Conservation (phyloP, 306 rosid genomes). For the Quercus dentata region DNA sequence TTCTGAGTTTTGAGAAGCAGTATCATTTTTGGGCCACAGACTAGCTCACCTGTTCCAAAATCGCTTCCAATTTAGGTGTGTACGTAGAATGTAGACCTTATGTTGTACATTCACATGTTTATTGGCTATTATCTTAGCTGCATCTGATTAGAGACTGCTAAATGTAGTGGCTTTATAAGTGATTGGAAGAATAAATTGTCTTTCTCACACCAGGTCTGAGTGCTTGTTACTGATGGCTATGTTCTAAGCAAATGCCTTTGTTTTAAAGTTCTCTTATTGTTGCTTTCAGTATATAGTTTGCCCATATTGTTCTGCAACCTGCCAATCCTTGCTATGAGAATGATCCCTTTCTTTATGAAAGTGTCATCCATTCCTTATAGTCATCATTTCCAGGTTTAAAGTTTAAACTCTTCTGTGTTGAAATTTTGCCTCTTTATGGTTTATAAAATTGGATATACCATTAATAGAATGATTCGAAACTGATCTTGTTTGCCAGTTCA, state of each 20-base stretch:
- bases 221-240: neutral
- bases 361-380: neutral
- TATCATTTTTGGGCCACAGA: slow-evolving; percentile 91
- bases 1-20: slow-evolving; percentile 83
- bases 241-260: neutral
- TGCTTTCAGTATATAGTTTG: neutral
- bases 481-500: neutral
- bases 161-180: neutral
- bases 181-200: neutral
- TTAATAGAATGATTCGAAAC: neutral
- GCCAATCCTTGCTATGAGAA: neutral
- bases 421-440: neutral
- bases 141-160: neutral
- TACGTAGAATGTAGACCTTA: neutral
- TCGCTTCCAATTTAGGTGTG: slow-evolving; percentile 92
- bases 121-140: neutral
- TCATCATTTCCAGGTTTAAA: neutral
- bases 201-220: too few species aligned
- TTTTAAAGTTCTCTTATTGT: neutral
- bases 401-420: neutral
- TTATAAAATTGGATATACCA: neutral
- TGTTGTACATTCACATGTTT: neutral
- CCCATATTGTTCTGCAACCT: neutral
- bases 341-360: neutral
- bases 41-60: slow-evolving; percentile 74